Conservation (phyloP, 345 rosid species). For the Eucalyptus melliodora region DNA sequence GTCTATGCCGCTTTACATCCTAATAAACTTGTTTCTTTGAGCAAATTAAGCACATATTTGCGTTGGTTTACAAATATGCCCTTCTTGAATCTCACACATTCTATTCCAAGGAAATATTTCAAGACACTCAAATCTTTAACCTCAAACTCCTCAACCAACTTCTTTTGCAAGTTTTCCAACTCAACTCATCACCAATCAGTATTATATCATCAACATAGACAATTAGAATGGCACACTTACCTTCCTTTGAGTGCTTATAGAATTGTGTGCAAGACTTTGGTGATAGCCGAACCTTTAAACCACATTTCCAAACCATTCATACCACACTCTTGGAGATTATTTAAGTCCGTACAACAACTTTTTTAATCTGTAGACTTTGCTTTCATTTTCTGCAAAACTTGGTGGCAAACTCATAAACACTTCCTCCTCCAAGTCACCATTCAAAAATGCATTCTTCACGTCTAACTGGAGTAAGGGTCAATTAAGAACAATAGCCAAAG, state of each 20-base stretch:
- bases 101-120: not conserved
- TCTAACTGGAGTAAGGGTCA: not conserved
- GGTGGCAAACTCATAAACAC: not conserved
- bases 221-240: not conserved
- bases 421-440: not conserved
- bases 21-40: not conserved
- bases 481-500: not conserved
- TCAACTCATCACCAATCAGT: not conserved
- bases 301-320: not conserved
- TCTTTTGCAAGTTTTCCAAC: not conserved
- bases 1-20: not conserved
- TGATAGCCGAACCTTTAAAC: not conserved
- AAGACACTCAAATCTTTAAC: not conserved
- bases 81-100: not conserved
- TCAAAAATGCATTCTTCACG: not conserved
- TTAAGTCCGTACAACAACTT: not conserved
- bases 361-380: not conserved
- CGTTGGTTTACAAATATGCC: not conserved
- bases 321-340: not conserved
- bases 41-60: not conserved
- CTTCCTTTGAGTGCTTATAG: not conserved
- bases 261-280: not conserved
- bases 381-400: not conserved
- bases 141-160: not conserved
- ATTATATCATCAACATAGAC: not conserved